phyloP scores from a whole-genome alignment of 768 basidiomycete species.

The Rhizopogon vinicolor region DNA sequence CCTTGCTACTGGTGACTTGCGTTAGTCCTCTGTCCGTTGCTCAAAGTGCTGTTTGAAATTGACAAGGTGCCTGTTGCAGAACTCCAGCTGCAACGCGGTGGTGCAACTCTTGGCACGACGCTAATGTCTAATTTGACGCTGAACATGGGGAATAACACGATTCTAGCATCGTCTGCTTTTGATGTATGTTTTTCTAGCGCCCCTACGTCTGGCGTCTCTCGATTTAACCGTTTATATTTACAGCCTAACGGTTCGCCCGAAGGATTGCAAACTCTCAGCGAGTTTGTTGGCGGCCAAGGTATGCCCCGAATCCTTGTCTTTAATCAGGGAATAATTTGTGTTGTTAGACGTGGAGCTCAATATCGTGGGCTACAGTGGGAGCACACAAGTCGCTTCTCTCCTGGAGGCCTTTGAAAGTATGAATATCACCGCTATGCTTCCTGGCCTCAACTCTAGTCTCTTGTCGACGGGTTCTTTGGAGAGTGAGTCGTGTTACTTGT shows the following conservation, averaged over 20 bases:
- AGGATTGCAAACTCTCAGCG: slow-evolving; percentile 58
- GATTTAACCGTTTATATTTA: background rate
- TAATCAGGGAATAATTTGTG: background rate
- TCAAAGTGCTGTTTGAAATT: background rate
- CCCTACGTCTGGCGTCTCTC: background rate
- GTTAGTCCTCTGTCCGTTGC: slow-evolving; percentile 34
- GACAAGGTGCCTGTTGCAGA: slow-evolving; percentile 26
- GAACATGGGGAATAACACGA: slow-evolving; percentile 54
- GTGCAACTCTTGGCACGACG: slow-evolving; percentile 52
- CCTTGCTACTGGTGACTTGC: slow-evolving; percentile 56
- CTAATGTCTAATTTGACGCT: slow-evolving; percentile 57
- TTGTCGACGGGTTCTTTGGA: slow-evolving; percentile 52
- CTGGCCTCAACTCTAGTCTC: slow-evolving; percentile 54
- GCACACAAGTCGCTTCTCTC: slow-evolving; percentile 56
- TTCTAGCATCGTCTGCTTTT: slow-evolving; percentile 47
- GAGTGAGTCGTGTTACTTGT: slow-evolving; percentile 28
- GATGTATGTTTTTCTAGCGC: slow-evolving; percentile 26
- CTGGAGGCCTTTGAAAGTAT: slow-evolving; percentile 57
- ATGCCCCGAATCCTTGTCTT: background rate
- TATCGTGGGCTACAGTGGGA: slow-evolving; percentile 56
- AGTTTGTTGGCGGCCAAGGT: slow-evolving; percentile 64
- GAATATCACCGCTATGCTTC: slow-evolving; percentile 50
- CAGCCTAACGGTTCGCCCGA: slow-evolving; percentile 59
- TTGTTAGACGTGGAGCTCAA: slow-evolving; percentile 46
- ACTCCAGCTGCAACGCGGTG: slow-evolving; percentile 51